Evolutionary conservation across 495 filamentous ascomycete species (phyloP).

Genomic region (Tuber indicum): DNA sequence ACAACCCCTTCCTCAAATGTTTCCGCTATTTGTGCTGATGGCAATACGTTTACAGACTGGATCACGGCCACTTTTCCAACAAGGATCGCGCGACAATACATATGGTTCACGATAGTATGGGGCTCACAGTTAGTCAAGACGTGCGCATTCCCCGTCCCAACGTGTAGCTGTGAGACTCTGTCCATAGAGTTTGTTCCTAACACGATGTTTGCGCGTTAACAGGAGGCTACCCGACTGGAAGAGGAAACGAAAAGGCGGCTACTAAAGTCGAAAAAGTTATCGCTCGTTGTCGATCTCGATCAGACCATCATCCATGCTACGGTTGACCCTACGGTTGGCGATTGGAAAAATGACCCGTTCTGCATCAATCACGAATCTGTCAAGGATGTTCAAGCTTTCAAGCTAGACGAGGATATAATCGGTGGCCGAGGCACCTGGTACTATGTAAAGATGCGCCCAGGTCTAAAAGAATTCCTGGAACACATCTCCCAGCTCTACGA

Average conservation of each 20-base stretch:
- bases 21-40: neutral
- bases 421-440: constrained; percentile 61
- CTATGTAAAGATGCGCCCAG: constrained; percentile 97
- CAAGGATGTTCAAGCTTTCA: constrained; percentile 78
- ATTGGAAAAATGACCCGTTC: constrained; percentile 81
- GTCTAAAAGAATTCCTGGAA: constrained; percentile 73
- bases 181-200: constrained; percentile 10
- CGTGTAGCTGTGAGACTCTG: neutral
- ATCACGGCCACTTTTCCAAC: constrained; percentile 45
- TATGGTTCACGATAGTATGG: constrained; percentile 84
- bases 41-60: constrained; percentile 42
- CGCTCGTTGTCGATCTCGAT: constrained; percentile 92
- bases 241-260: constrained; percentile 78
- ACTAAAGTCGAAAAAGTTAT: constrained; percentile 70
- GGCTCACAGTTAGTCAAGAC: constrained; percentile 54
- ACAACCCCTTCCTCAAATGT: neutral
- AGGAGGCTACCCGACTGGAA: constrained; percentile 73
- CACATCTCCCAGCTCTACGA: constrained; percentile 78
- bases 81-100: constrained; percentile 81
- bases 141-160: constrained; percentile 21
- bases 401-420: constrained; percentile 61
- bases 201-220: constrained; percentile 14
- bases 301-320: constrained; percentile 98
- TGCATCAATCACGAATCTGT: constrained; percentile 90
- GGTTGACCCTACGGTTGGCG: constrained; percentile 89